Base-by-base conservation (phyloP, 2,329 filamentous ascomycete species). In the Rhexocercosporidium sp. region DNA sequence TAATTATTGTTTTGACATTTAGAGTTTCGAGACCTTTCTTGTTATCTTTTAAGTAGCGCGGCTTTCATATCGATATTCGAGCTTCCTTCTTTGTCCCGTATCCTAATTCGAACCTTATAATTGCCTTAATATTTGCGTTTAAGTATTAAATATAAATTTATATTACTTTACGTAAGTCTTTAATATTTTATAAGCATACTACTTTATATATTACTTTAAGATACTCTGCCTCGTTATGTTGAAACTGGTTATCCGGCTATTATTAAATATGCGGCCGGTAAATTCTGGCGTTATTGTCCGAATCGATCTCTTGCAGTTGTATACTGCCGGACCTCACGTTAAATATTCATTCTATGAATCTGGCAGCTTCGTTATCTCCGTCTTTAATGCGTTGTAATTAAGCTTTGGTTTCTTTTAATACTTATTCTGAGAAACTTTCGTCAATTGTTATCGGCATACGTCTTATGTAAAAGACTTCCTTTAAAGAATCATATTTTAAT, bases 351-450 rank as follows among this genome's bases (percentile, higher is more conserved):
- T 53, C 64, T 66, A 61, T 64, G 64, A 66, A 69, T 69, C 47
- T 64, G 27, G 64, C 67, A 49, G 67, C 64, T 66, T 69, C 60
- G 64, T 66, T 47, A 49, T 66, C 62, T 31, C 64, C 64, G 59
- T 29, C 63, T 66, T 3, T 46, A 56, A 69, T 69, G 60, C 67
- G 60, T 16, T 59, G 34, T 46, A 69, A 44, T 66, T 66, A 53
- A 62, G 67, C 64, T 64, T 61, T 66, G 59, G 61, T 69, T 62
- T 60, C 64, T 18, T 65, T 16, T 44, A 51, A 69, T 41, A 70
- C 68, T 46, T 59, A 47, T 62, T 66, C 57, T 62, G 49, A 68
- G 66, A 70, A 70, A 22, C 66, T 69, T 67, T 70, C 59, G 53
- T 70, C 62, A 22, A 34, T 67, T 51, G 63, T 22, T 59, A 49